A percentile compares a stretch with the other conserved stretches of the same genome.
Evolutionary conservation across 2,329 filamentous ascomycete species (phyloP).

Genomic region (Fusarium subtropicale): DNA sequence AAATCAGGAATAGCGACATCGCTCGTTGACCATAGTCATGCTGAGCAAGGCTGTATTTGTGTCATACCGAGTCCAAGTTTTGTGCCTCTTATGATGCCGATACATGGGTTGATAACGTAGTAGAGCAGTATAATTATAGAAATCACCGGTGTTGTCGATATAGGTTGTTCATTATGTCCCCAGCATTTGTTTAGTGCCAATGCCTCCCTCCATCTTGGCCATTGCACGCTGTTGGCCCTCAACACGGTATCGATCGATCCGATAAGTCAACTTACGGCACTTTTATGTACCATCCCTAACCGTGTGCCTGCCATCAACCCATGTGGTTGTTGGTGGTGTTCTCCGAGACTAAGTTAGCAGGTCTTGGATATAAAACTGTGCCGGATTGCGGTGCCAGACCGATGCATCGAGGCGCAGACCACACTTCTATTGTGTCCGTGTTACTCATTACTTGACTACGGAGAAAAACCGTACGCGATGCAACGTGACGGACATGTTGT

Average conservation of each 20-base stretch:
- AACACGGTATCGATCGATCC: neutral
- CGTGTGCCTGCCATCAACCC: neutral
- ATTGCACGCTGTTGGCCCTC: neutral
- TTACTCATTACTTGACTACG: neutral
- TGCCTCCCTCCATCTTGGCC: neutral
- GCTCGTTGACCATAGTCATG: neutral
- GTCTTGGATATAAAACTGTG: constrained; percentile 7
- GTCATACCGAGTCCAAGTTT: neutral
- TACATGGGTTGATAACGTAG: neutral
- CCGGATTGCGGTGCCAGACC: neutral
- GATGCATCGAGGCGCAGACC: neutral
- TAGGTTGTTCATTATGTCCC: neutral
- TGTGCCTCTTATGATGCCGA: neutral
- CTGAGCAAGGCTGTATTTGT: neutral
- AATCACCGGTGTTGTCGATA: neutral
- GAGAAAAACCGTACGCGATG: neutral
- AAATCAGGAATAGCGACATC: neutral
- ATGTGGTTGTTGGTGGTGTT: constrained; percentile 18
- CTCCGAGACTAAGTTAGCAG: constrained; percentile 12
- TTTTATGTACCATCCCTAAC: neutral
- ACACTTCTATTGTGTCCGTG: neutral
- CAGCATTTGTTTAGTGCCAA: neutral
- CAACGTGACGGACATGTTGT: neutral
- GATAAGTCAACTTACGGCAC: neutral
- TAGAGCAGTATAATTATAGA: neutral